Conservation (phyloP, 1,139 yeast genomes). For the Kodamaea sp. region DNA sequence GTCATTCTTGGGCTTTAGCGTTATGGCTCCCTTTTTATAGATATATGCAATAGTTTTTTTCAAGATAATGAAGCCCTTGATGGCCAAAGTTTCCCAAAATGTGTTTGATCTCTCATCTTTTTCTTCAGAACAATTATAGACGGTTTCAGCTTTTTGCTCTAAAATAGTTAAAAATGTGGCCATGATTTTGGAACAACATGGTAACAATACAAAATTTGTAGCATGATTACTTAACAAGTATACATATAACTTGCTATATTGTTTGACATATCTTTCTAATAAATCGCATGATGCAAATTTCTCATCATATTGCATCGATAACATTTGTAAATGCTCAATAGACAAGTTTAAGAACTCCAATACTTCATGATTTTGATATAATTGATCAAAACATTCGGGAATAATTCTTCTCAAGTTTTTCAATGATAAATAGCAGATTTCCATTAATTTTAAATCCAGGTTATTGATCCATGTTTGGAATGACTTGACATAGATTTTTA, state of each 20-base stretch:
- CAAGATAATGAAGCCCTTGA: conserved; percentile 65
- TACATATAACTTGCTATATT: conserved; percentile 72
- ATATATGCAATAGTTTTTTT: conserved; percentile 62
- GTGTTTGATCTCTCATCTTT: conserved; percentile 23
- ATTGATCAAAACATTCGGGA: conserved; percentile 72
- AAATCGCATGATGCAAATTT: conserved; percentile 46
- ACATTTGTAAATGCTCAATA: conserved; percentile 56
- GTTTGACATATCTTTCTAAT: conserved; percentile 66
- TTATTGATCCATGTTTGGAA: conserved; percentile 59
- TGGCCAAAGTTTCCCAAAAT: conserved; percentile 74
- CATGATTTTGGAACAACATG: conserved; percentile 58
- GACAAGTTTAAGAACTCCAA: conserved; percentile 57
- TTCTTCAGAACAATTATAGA: conserved; percentile 53
- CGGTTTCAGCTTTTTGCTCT: conserved; percentile 57
- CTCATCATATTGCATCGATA: conserved; percentile 52
- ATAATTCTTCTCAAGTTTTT: conserved; percentile 72
- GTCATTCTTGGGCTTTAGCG: conserved; percentile 61
- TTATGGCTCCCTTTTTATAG: conserved; percentile 62
- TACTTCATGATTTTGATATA: conserved; percentile 57
- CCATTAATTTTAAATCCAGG: conserved; percentile 49
- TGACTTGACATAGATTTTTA: conserved; percentile 54
- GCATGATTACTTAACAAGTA: conserved; percentile 57
- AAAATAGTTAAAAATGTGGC: conserved; percentile 55
- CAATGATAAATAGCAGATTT: conserved; percentile 71
- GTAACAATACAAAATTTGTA: conserved; percentile 66